phyloP scores from a whole-genome alignment of 2,329 filamentous ascomycete genomes.

The Trichoderma atroviride region DNA sequence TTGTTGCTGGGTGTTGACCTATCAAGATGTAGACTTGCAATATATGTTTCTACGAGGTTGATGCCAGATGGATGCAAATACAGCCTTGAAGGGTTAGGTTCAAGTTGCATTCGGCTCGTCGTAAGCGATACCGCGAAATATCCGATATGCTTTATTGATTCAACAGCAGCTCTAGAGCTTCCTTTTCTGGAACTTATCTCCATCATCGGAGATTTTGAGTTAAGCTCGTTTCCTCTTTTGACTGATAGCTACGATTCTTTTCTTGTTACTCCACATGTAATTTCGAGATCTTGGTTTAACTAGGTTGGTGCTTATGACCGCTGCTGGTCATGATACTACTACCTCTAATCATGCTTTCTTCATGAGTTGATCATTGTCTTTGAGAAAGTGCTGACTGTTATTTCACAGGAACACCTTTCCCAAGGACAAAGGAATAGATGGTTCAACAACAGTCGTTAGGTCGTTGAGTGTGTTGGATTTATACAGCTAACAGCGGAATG shows the following conservation, averaged over 20 bases:
- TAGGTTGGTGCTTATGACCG: not conserved
- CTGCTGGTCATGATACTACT: not conserved
- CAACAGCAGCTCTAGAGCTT: not conserved
- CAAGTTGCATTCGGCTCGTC: not conserved
- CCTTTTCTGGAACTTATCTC: not conserved
- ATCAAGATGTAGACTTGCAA: not conserved
- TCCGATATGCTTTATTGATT: not conserved
- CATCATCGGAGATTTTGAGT: not conserved
- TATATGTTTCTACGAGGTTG: not conserved
- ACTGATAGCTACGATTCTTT: not conserved
- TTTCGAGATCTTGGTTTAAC: not conserved
- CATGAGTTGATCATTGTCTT: too few species aligned
- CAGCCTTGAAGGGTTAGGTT: not conserved
- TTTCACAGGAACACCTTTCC: too few species aligned
- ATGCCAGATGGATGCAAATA: not conserved
- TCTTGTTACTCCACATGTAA: not conserved
- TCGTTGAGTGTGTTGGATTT: not conserved
- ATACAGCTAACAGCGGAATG: too few species aligned
- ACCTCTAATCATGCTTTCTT: not conserved
- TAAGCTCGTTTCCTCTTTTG: not conserved
- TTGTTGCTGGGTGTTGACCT: not conserved
- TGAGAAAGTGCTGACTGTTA: too few species aligned
- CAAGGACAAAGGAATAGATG: too few species aligned
- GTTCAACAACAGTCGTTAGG: too few species aligned
- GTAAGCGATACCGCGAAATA: not conserved